Percentiles rank a stretch among this genome's conserved stretches.
Evolutionary conservation across 257 asterid genomes (phyloP).

Genomic region (Knoxia roxburghii): DNA sequence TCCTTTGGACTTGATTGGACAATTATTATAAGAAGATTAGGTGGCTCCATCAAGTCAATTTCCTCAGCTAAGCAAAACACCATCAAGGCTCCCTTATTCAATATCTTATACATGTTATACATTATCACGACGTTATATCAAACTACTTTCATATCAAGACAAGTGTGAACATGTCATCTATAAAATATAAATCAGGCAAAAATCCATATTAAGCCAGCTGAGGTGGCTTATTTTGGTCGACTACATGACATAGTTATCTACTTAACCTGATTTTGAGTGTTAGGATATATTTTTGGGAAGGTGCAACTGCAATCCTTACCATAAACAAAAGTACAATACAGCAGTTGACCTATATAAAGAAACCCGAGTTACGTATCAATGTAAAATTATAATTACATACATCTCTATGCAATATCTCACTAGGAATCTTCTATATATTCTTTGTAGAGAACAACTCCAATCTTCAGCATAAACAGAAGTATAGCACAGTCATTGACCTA

Average conservation of each 20-base stretch:
- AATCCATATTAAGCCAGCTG: slow-evolving; percentile 13
- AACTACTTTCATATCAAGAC: background rate
- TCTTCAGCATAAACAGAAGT: background rate
- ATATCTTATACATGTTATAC: slow-evolving; percentile 2
- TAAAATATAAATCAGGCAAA: background rate
- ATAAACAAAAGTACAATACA: background rate
- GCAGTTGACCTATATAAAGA: background rate
- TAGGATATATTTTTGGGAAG: slow-evolving; percentile 7
- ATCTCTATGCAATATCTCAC: background rate
- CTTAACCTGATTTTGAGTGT: background rate
- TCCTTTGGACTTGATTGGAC: background rate
- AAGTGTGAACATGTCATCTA: background rate
- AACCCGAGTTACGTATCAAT: background rate
- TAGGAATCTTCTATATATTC: background rate
- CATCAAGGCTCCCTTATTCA: background rate
- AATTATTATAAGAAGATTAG: background rate
- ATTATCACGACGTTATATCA: background rate
- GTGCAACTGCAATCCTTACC: slow-evolving; percentile 3
- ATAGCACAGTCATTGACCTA: slow-evolving; percentile 7
- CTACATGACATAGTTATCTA: background rate
- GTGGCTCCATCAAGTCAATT: slow-evolving; percentile 10
- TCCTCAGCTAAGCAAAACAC: background rate
- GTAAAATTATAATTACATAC: background rate
- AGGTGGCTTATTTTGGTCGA: slow-evolving; percentile 5
- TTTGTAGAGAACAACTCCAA: background rate